These are phyloP conservation scores for Phytomonas sp. DNA, from an alignment of 208 protist genomes.

Conservation along the genomic window DNA sequence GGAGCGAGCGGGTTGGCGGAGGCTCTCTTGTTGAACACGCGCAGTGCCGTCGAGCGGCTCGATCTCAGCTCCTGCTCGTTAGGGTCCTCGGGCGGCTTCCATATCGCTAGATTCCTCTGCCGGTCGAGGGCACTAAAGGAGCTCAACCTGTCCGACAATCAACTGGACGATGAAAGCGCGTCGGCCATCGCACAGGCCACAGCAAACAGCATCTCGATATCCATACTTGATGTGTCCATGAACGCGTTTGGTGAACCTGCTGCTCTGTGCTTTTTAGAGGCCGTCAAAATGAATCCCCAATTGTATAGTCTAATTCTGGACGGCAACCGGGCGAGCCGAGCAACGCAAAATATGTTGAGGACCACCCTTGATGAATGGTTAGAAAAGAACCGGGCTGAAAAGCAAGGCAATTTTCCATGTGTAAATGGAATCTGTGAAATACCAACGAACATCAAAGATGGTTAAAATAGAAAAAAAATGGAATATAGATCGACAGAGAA, in stretches of 20 bases:
- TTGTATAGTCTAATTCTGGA: slow-evolving; percentile 57
- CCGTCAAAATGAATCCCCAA: slow-evolving; percentile 53
- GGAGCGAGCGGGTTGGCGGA: slow-evolving; percentile 59
- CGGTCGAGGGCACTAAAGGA: slow-evolving; percentile 52
- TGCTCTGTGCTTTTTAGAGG: slow-evolving; percentile 64
- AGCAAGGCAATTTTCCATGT: neutral
- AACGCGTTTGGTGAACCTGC: slow-evolving; percentile 71
- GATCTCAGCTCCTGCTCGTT: slow-evolving; percentile 72
- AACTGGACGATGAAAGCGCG: slow-evolving; percentile 73
- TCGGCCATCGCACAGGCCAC: slow-evolving; percentile 56
- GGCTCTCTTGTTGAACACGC: slow-evolving; percentile 38
- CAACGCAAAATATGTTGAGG: slow-evolving; percentile 79
- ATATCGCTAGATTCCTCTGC: slow-evolving; percentile 58
- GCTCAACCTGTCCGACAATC: slow-evolving; percentile 77
- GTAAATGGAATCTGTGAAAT: neutral
- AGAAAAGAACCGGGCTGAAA: slow-evolving; percentile 41
- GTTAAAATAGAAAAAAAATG: neutral
- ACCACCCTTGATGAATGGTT: slow-evolving; percentile 67
- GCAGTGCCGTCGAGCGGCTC: slow-evolving; percentile 41
- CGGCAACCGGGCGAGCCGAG: slow-evolving; percentile 74
- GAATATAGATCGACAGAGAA: neutral
- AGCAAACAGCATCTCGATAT: slow-evolving; percentile 48
- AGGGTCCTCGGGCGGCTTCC: slow-evolving; percentile 48
- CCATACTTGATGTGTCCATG: slow-evolving; percentile 50
- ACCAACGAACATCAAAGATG: neutral